phyloP scores from a whole-genome alignment of 2,329 filamentous ascomycete species.

The Ophiostoma ips region DNA sequence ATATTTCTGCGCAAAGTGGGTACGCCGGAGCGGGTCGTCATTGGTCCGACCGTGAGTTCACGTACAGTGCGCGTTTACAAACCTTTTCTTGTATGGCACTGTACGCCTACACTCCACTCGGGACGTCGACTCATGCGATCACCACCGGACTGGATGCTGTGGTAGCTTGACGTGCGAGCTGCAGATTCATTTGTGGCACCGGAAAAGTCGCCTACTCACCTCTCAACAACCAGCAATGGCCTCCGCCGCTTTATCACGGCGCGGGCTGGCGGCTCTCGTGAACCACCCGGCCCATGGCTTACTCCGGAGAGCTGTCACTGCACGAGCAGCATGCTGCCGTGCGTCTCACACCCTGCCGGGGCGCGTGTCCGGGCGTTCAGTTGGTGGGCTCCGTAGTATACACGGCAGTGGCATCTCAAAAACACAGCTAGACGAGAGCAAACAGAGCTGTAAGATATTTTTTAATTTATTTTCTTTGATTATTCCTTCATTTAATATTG shows the following conservation, averaged over 20 bases:
- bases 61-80: not conserved
- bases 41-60: constrained; percentile 7
- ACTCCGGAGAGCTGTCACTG: not conserved
- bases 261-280: constrained; percentile 2
- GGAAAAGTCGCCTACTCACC: not conserved
- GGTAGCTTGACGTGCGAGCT: not conserved
- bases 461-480: not conserved
- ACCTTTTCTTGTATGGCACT: no score
- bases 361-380: not conserved
- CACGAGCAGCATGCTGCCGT: not conserved
- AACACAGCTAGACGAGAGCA: constrained; percentile 21
- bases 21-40: constrained; percentile 6
- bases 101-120: not conserved
- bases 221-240: constrained; percentile 1
- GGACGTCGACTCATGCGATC: not conserved
- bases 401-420: not conserved
- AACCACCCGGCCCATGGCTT: not conserved
- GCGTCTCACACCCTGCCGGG: not conserved
- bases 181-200: not conserved
- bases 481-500: not conserved
- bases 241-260: not conserved
- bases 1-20: constrained; percentile 17
- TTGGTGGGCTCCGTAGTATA: not conserved
- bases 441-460: constrained; percentile 26
- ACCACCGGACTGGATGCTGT: no score